Evolutionary conservation across 148 eudicot species (phyloP).

Genomic region (Rhododendron vialii): DNA sequence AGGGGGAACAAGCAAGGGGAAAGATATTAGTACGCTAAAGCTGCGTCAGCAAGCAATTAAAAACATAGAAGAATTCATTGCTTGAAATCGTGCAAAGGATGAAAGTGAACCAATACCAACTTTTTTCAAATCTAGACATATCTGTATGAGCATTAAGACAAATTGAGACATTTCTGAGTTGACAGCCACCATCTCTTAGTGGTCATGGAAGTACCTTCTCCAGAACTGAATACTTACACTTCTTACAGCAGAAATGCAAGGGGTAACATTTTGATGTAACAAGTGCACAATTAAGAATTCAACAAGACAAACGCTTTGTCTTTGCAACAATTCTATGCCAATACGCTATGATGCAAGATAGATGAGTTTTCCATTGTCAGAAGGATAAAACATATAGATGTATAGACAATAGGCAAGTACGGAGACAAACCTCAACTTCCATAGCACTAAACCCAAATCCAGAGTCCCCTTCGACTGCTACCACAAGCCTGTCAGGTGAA

Average conservation of each 20-base stretch:
- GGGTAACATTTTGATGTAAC: not conserved
- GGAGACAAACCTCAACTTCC: too few relatives aligned
- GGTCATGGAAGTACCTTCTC: not conserved
- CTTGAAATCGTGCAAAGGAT: not conserved
- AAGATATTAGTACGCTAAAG: not conserved
- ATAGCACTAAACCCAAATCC: too few relatives aligned
- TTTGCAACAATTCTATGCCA: not conserved
- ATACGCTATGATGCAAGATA: not conserved
- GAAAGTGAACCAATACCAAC: not conserved
- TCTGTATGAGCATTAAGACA: not conserved
- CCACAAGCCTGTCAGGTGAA: too few relatives aligned
- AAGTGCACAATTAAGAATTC: not conserved
- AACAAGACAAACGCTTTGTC: not conserved
- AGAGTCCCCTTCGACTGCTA: too few relatives aligned
- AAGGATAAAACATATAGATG: not conserved
- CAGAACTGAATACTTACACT: not conserved
- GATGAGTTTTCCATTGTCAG: not conserved
- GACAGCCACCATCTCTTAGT: not conserved
- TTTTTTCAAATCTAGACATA: not conserved
- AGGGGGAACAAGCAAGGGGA: not conserved
- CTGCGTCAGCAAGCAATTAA: not conserved
- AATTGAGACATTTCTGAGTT: not conserved
- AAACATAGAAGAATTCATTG: not conserved
- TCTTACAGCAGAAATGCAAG: not conserved
- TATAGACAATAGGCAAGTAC: not conserved